Percentiles rank a stretch among this genome's conserved stretches.
phyloP scores from a whole-genome alignment of 805 yeast species.

The Lipomyces japonicus region DNA sequence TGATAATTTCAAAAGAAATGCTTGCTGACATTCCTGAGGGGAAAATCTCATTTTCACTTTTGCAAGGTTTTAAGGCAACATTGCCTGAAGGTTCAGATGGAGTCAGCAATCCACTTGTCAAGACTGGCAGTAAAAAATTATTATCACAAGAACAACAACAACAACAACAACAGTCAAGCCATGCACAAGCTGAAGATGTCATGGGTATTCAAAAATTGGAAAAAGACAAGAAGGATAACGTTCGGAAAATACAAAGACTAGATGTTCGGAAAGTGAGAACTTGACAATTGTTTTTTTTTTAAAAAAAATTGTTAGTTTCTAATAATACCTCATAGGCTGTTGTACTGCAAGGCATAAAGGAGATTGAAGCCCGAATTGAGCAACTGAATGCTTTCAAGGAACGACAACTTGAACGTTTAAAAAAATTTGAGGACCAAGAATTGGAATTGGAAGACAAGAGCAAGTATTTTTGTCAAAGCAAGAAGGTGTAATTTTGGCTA shows the following conservation, averaged over 20 bases:
- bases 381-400: conserved; percentile 12
- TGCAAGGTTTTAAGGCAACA: conserved; percentile 66
- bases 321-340: conserved; percentile 14
- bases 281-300: not conserved
- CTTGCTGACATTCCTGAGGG: conserved; percentile 51
- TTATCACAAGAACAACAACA: too few species aligned
- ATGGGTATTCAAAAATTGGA: conserved; percentile 21
- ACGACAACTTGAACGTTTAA: conserved; percentile 12
- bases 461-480: conserved; percentile 4
- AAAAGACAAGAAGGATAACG: conserved; percentile 9
- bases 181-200: conserved; percentile 12
- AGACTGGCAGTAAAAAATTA: not conserved
- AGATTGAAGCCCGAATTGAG: conserved; percentile 21
- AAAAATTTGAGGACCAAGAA: conserved; percentile 25
- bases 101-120: not conserved
- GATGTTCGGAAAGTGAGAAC: conserved; percentile 23
- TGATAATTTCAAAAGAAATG: conserved; percentile 54
- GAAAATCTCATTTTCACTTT: conserved; percentile 47
- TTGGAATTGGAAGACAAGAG: conserved; percentile 21
- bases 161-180: too few species aligned
- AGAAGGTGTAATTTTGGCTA: too few species aligned
- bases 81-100: conserved; percentile 16
- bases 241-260: conserved; percentile 18
- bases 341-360: conserved; percentile 18
- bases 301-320: not conserved